Base-by-base conservation (phyloP, 768 basidiomycete species). In the Phylloporus sp. region DNA sequence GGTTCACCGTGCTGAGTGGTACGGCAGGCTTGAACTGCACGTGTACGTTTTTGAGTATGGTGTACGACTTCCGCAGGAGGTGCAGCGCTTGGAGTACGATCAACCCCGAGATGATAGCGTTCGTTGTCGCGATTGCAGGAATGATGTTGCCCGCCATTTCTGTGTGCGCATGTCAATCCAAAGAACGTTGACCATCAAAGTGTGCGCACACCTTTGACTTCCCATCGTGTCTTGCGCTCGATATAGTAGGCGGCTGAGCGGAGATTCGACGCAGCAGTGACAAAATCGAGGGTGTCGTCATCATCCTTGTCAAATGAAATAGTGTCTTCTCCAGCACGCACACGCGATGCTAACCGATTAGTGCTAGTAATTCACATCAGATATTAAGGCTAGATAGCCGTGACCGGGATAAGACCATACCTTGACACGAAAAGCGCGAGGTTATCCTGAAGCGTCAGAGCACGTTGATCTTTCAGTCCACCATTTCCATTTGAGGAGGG, bases 61-160 rank as follows among this genome's bases (percentile, higher is more conserved):
- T 62, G 62, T 85, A 81, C 12, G 77, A 80, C 59, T 78, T 80
- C 32, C 82, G 85, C 31, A 98, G 76, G 38, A 97, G 76, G 51
- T 93, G 87, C 20, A 97, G 72, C 0, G 94, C 89, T 67, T 97
- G 95, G 40, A 97, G 78, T 22, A 98, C 94, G 64, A 98, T 93
- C 34, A 95, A 75, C 0, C 95, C 97, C 0, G 97, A 88, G 58
- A 98, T 84, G 68, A 99, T 91, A 10, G 97, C 97, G 67, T 99
- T 99, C 22, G 97, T 99, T 4, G 97, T 99, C 5, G 97, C 97
- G 61, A 99, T 98, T 1, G 97, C 97, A 6, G 97, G 97, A 57
- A 98, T 99, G 62, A 99, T 98, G 70, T 99, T 99, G 10, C 97
- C 97, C 0, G 97, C 97, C 91, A 97, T 98, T 71, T 97, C 95